phyloP scores from a whole-genome alignment of 2,329 filamentous ascomycete genomes.

The Aspergillus ustus region DNA sequence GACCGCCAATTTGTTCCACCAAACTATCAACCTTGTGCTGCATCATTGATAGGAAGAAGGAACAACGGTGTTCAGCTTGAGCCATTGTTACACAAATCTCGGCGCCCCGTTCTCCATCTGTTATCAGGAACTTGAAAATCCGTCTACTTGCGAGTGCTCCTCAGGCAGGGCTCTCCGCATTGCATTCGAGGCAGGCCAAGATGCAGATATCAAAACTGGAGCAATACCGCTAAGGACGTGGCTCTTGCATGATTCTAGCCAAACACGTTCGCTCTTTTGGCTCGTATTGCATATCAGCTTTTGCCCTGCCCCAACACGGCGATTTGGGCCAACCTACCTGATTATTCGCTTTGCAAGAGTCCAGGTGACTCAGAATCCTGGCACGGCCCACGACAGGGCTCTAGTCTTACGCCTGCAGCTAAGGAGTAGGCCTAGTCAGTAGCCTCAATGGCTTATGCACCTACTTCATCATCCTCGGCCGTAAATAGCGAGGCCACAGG shows the following conservation, averaged over 20 bases:
- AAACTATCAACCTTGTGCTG: conserved; percentile 14
- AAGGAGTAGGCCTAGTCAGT: conserved; percentile 36
- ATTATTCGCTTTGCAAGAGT: conserved; percentile 41
- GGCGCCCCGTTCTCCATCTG: conserved; percentile 25
- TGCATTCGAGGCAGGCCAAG: conserved; percentile 46
- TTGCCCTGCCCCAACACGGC: conserved; percentile 34
- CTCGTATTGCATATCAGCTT: conserved; percentile 38
- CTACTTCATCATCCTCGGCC: conserved; percentile 40
- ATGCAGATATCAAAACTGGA: conserved; percentile 49
- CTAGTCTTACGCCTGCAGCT: conserved; percentile 35
- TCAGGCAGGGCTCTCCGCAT: conserved; percentile 48
- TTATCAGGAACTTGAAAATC: conserved; percentile 30
- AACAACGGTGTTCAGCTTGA: conserved; percentile 19
- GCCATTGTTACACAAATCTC: conserved; percentile 28
- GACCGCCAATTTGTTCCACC: conserved; percentile 18
- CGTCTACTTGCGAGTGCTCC: conserved; percentile 39
- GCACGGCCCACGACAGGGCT: conserved; percentile 36
- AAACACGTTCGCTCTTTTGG: conserved; percentile 34
- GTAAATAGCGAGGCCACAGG: conserved; percentile 43
- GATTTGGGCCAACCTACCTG: conserved; percentile 35
- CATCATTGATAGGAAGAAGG: conserved; percentile 20
- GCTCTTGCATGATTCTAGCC: conserved; percentile 39
- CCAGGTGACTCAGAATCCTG: conserved; percentile 46
- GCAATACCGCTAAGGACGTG: conserved; percentile 46
- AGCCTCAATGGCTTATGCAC: conserved; percentile 45